Conservation (phyloP, 1,284 basidiomycete species). For the Flammula alnicola region DNA sequence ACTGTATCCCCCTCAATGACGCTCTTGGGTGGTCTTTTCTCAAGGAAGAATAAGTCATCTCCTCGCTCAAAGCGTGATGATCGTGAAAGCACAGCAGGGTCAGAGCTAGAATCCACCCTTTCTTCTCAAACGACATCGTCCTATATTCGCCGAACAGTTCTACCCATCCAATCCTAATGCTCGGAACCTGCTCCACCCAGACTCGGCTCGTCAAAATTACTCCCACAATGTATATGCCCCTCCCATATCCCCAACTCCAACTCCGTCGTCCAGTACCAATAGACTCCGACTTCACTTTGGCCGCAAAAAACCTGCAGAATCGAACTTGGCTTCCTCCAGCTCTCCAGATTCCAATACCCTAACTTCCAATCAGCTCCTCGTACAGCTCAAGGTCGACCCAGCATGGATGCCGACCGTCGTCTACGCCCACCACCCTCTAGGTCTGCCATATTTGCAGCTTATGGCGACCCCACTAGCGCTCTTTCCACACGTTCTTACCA, state of each 20-base stretch:
- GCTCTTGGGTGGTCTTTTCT: constrained; percentile 40
- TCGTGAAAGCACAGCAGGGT: constrained; percentile 21
- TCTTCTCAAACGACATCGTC: constrained; percentile 46
- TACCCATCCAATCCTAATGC: constrained; percentile 43
- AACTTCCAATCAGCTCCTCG: constrained; percentile 28
- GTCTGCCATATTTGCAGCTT: constrained; percentile 58
- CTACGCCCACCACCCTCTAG: constrained; percentile 57
- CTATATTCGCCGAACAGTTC: constrained; percentile 44
- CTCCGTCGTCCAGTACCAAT: constrained; percentile 25
- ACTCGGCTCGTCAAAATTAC: constrained; percentile 22
- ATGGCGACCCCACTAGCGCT: constrained; percentile 49
- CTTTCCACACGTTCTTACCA: constrained; percentile 67
- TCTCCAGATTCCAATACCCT: constrained; percentile 23
- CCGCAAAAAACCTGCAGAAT: constrained; percentile 36
- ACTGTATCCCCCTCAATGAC: constrained; percentile 32
- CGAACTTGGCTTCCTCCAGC: constrained; percentile 18
- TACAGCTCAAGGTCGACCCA: constrained; percentile 26
- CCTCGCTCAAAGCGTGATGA: constrained; percentile 26
- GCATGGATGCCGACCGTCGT: constrained; percentile 40
- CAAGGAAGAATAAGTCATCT: constrained; percentile 37
- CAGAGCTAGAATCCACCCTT: constrained; percentile 33
- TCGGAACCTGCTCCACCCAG: constrained; percentile 31
- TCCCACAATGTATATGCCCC: constrained; percentile 24
- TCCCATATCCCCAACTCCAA: constrained; percentile 18
- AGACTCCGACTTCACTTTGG: constrained; percentile 46